Conservation (phyloP, 768 basidiomycete genomes). For the Lepiota venenata region DNA sequence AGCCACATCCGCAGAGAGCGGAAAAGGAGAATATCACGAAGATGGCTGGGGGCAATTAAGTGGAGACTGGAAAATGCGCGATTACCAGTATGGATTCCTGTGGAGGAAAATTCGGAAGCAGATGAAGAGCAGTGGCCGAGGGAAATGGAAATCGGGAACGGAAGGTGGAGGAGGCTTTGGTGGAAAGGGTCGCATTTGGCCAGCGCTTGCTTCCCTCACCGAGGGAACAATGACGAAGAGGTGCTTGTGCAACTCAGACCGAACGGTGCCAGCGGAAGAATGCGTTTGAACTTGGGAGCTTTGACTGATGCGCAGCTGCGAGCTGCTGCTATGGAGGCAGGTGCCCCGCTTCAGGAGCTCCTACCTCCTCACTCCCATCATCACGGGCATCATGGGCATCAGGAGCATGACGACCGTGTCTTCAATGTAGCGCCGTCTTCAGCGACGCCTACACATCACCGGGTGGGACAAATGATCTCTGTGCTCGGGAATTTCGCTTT, state of each 20-base stretch:
- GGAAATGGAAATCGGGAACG: neutral
- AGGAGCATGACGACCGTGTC: constrained; percentile 6
- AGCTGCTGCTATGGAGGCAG: constrained; percentile 64
- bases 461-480: constrained; percentile 53
- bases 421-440: neutral
- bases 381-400: constrained; percentile 12
- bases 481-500: constrained; percentile 52
- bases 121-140: neutral
- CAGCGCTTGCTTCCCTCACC: neutral
- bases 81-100: constrained; percentile 49
- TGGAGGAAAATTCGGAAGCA: neutral
- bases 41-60: constrained; percentile 63
- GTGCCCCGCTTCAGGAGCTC: constrained; percentile 52
- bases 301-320: constrained; percentile 54
- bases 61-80: constrained; percentile 54
- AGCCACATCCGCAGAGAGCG: constrained; percentile 49
- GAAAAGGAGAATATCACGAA: constrained; percentile 41
- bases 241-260: neutral
- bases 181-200: neutral
- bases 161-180: constrained; percentile 5
- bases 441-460: constrained; percentile 47
- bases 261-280: constrained; percentile 36
- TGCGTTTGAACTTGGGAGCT: constrained; percentile 62
- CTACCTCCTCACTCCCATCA: constrained; percentile 36
- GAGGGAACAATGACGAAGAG: neutral